Evolutionary conservation across 805 yeast genomes (phyloP).

Genomic region (Monosporozyma aerobia): DNA sequence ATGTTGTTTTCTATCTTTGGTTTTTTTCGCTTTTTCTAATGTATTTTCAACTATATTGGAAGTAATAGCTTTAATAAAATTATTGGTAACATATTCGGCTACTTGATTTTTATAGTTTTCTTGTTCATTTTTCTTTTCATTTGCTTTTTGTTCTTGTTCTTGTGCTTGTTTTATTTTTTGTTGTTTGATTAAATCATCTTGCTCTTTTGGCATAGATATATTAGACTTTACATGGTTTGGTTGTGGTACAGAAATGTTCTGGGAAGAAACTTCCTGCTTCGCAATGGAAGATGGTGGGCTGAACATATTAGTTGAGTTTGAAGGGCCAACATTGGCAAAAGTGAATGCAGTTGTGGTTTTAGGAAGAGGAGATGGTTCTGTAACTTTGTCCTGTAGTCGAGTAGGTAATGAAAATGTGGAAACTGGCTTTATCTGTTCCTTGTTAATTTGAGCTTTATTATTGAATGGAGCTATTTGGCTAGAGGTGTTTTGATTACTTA

Average conservation of each 20-base stretch:
- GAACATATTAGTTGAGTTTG: too few species aligned
- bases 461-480: background rate
- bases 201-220: background rate
- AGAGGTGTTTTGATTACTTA: too few species aligned
- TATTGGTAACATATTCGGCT: background rate
- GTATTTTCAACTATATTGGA: background rate
- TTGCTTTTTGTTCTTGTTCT: constrained; percentile 5
- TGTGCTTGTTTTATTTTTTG: constrained; percentile 4
- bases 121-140: constrained; percentile 2
- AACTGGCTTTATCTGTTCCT: background rate
- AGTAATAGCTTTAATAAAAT: background rate
- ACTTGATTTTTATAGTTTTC: constrained; percentile 1
- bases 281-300: background rate
- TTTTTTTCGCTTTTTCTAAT: constrained; percentile 4
- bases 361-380: constrained; percentile 1
- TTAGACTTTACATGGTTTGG: background rate
- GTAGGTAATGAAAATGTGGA: background rate
- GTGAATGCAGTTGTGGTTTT: background rate
- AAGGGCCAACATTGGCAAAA: too few species aligned
- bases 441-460: background rate
- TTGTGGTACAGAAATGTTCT: background rate
- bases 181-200: constrained; percentile 6
- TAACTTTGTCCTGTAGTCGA: background rate
- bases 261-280: background rate
- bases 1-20: constrained; percentile 4